Percentiles rank a stretch among this genome's conserved stretches.
phyloP scores from a whole-genome alignment of 2,329 filamentous ascomycete genomes.

The Phyllosticta capitalensis region DNA sequence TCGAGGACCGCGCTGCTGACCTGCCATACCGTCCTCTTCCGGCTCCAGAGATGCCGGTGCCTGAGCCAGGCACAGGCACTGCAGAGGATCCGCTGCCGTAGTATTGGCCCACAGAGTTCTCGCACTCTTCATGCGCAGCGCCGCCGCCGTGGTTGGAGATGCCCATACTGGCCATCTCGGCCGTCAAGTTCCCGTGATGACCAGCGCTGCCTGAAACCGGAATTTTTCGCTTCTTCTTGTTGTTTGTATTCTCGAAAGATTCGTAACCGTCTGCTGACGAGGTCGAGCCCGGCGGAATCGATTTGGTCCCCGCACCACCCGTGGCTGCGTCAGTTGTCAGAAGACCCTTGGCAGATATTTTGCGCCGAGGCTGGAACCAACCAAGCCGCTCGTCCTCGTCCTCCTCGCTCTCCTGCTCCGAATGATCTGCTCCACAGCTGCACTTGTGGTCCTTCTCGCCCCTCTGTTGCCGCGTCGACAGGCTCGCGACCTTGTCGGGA shows the following conservation, averaged over 20 bases:
- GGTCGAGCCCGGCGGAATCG: constrained; percentile 43
- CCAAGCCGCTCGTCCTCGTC: constrained; percentile 39
- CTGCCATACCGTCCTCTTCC: constrained; percentile 79
- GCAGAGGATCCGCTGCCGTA: constrained; percentile 47
- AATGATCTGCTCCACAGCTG: constrained; percentile 36
- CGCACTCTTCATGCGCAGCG: constrained; percentile 36
- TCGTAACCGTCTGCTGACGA: constrained; percentile 84
- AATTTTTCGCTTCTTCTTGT: constrained; percentile 99
- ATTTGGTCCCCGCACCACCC: constrained; percentile 23
- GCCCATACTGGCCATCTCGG: constrained; percentile 56
- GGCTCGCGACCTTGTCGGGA: constrained; percentile 21
- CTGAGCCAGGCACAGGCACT: constrained; percentile 37
- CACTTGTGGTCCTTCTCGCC: constrained; percentile 44
- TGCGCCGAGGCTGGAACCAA: constrained; percentile 10
- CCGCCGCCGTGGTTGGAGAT: constrained; percentile 41
- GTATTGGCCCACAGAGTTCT: constrained; percentile 39
- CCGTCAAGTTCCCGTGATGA: constrained; percentile 48
- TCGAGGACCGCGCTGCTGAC: constrained; percentile 31
- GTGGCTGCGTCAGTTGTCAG: constrained; percentile 17
- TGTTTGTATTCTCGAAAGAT: constrained; percentile 96
- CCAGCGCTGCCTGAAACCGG: constrained; percentile 70
- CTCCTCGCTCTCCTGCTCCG: constrained; percentile 52
- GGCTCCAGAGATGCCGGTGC: constrained; percentile 70
- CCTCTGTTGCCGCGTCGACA: constrained; percentile 30
- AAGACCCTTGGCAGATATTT: constrained; percentile 15